Base-by-base conservation (phyloP, 805 yeast genomes). In the Hemisphaericaspora nanyangensis region DNA sequence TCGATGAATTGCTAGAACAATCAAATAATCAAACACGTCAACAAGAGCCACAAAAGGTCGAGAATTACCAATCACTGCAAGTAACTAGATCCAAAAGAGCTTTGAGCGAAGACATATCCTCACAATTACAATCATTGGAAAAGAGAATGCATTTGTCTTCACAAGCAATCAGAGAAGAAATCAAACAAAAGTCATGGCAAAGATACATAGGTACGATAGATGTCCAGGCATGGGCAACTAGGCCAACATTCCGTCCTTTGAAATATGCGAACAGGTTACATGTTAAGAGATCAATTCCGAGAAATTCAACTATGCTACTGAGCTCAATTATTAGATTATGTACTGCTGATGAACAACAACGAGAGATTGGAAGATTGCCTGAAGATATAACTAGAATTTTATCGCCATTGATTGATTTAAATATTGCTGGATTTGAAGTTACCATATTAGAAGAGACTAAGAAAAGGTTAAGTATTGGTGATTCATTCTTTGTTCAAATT, bases 361-460 rank as follows among this genome's bases (percentile, higher is more conserved):
- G 84, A 43, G 95, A 86, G 54, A 66, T 90, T 22, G 97, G 93
- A 0, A 73, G 95, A 47, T 55, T 86, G 1, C 81, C 86, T 0
- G 89, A 82, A 46, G 84, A 78, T 35, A 65, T 78, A 22, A 88
- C 95, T 0, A 60, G 73, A 5, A 72, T 81, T 8, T 54, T 90
- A 7, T 74, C 81, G 3, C 88, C 95, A 0, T 65, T 89, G 24
- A 39, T 85, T 2, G 85, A 77, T 38, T 58, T 74, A 7, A 65
- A 69, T 6, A 66, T 79, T 3, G 74, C 84, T 29, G 52, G 55
- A 2, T 80, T 86, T 48, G 74, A 74, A 29, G 78, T 78, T 1
- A 70, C 77, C 0, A 68, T 85, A 26, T 69, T 84, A 6, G 77
- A 72, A 51, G 77, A 81, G 30, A 83, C 80, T 15, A 63, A 67